Percentiles rank a stretch among this genome's conserved stretches.
Conservation (phyloP, 1,284 basidiomycete species). For the Phylloporus gajari region DNA sequence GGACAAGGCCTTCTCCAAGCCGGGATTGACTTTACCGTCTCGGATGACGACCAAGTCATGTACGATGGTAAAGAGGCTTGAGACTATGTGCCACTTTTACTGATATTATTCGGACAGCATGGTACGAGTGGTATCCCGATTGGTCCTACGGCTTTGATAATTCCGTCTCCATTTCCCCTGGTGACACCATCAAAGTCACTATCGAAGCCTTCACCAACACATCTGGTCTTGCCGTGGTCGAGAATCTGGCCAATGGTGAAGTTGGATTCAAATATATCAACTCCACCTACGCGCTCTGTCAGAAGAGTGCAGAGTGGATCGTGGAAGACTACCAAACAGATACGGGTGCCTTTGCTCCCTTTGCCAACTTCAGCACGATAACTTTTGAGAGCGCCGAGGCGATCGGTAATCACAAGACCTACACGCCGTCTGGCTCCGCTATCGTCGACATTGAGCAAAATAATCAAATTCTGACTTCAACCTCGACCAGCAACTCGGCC, state of each 20-base stretch:
- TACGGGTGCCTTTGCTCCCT: neutral
- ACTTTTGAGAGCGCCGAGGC: too few species aligned
- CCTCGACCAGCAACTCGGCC: neutral
- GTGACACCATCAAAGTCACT: too few species aligned
- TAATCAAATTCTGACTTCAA: conserved; percentile 3
- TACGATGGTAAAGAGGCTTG: neutral
- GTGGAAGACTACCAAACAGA: conserved; percentile 14
- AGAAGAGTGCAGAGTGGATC: conserved; percentile 17
- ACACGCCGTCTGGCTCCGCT: too few species aligned
- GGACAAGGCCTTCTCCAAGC: too few species aligned
- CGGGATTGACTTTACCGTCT: neutral
- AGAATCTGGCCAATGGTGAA: too few species aligned
- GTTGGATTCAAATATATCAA: too few species aligned
- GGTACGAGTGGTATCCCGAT: conserved; percentile 1
- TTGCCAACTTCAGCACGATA: too few species aligned
- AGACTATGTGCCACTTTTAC: neutral
- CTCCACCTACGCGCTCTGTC: conserved; percentile 17
- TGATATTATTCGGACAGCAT: neutral
- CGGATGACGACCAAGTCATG: too few species aligned
- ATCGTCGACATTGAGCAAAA: neutral
- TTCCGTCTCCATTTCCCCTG: neutral
- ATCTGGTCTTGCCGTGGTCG: too few species aligned
- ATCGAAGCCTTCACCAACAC: too few species aligned
- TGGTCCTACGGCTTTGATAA: neutral
- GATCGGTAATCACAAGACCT: too few species aligned